Base-by-base conservation (phyloP, 768 basidiomycete genomes). In the Chalciporus pseudorubinellus region DNA sequence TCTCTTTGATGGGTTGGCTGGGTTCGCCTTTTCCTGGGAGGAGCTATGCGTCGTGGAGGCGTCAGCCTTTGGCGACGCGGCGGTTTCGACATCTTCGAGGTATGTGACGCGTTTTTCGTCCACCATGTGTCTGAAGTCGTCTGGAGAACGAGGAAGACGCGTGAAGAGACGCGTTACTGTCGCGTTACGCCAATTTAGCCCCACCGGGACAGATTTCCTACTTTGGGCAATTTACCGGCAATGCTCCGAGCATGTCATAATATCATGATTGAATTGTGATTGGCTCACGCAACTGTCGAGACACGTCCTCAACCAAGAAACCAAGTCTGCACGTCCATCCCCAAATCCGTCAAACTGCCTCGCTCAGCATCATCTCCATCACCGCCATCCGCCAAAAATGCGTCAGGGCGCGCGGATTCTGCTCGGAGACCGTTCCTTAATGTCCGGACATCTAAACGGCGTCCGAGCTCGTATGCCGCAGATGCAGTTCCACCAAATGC, bases 281-380 rank as follows among this genome's bases (percentile, higher is more conserved):
- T 41, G 40, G 20, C 13, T 24, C 21, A 24, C 21, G 4, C 22
- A n/a, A 26, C 21, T 39, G 24, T 31, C 44, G 33, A 22, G 22
- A 21, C 24, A 31, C 29, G 29, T 31, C 29, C 12, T 31, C 29
- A 11, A 31, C 34, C 34, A 36, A 36, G 34, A 36, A 36, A 16
- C 7, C 34, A 36, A 34, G 16, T 3, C 33, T 18, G 6, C 36
- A 36, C 41, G 29, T 46, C 29, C 24, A 11, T 45, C 29, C 36
- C 33, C 10, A 59, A 57, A 50, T 66, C 55, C 39, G 61, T 62
- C 82, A 88, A 80, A 64, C 84, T 89, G 87, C 78, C 85, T 77
- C 85, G 85, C 65, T 88, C 88, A 76, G 76, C 76, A 42, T 88
- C 87, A 14, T 89, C 89, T 2, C 87, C 87, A 0, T 89, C 87